Percentiles rank a stretch among this genome's conserved stretches.
These are phyloP conservation scores for Mortierella sp. DNA, from an alignment of 371 early-diverging fungal genomes.

Conservation along the genomic window DNA sequence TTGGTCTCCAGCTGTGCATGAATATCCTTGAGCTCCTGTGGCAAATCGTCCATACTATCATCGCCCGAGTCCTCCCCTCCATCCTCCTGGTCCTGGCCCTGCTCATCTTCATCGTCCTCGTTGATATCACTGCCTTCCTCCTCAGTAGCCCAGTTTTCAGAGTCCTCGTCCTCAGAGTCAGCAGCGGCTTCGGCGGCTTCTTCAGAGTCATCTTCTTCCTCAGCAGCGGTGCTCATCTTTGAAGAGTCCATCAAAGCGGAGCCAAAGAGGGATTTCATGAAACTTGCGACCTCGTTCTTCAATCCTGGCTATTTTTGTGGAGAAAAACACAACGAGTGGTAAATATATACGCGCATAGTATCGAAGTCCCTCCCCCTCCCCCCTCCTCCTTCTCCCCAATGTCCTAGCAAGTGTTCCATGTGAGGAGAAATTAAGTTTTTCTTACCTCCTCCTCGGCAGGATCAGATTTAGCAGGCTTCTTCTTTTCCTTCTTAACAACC, in stretches of 20 bases:
- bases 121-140: slow-evolving; percentile 5
- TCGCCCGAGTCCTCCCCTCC: slow-evolving; percentile 37
- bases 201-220: slow-evolving; percentile 33
- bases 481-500: slow-evolving; percentile 3
- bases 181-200: slow-evolving; percentile 10
- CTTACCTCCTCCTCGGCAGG: background rate
- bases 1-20: slow-evolving; percentile 27
- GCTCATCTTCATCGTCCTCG: too few relatives aligned
- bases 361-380: background rate
- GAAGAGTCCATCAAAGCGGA: slow-evolving; percentile 23
- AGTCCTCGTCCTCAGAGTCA: slow-evolving; percentile 9
- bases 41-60: slow-evolving; percentile 57
- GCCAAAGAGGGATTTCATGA: slow-evolving; percentile 53
- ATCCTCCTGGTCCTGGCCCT: slow-evolving; percentile 8
- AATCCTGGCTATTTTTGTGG: slow-evolving; percentile 25
- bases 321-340: background rate
- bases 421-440: background rate
- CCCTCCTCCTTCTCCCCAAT: too few relatives aligned
- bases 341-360: background rate
- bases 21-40: slow-evolving; percentile 45
- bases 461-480: background rate
- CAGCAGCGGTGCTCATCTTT: slow-evolving; percentile 24
- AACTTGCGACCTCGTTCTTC: slow-evolving; percentile 36
- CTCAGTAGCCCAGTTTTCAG: slow-evolving; percentile 36
- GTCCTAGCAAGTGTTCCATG: background rate